Evolutionary conservation across 164 flowering plant genomes (phyloP).

Genomic region (Piper longum): DNA sequence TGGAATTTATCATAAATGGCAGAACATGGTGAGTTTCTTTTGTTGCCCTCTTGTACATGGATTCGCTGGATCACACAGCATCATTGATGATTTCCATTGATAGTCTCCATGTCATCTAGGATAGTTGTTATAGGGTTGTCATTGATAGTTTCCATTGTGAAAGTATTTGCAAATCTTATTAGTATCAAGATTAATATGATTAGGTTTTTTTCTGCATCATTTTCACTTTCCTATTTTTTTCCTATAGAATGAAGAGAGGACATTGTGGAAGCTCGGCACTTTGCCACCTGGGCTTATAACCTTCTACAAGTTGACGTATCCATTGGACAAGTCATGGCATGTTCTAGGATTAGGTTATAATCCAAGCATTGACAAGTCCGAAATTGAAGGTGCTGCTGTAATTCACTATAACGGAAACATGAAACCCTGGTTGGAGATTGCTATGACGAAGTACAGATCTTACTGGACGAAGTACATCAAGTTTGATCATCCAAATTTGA

Average conservation of each 20-base stretch:
- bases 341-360: constrained; percentile 96
- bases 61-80: background rate
- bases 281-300: constrained; percentile 95
- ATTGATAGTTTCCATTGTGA: background rate
- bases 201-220: background rate
- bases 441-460: constrained; percentile 86
- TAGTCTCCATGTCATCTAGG: too few relatives aligned
- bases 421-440: constrained; percentile 98
- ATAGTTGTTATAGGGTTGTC: too few relatives aligned
- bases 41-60: background rate
- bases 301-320: constrained; percentile 79
- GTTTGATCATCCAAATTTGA: constrained; percentile 68
- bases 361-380: constrained; percentile 65
- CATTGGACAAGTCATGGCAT: constrained; percentile 91
- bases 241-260: constrained; percentile 75
- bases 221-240: constrained; percentile 3
- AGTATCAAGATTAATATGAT: background rate
- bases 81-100: too few relatives aligned
- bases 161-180: background rate
- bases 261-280: constrained; percentile 95
- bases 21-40: constrained; percentile 60
- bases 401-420: constrained; percentile 95
- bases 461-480: constrained; percentile 94
- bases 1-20: constrained; percentile 99
- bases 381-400: constrained; percentile 85